Base-by-base conservation (phyloP, 805 yeast genomes). In the Metschnikowia chrysomelidarum region DNA sequence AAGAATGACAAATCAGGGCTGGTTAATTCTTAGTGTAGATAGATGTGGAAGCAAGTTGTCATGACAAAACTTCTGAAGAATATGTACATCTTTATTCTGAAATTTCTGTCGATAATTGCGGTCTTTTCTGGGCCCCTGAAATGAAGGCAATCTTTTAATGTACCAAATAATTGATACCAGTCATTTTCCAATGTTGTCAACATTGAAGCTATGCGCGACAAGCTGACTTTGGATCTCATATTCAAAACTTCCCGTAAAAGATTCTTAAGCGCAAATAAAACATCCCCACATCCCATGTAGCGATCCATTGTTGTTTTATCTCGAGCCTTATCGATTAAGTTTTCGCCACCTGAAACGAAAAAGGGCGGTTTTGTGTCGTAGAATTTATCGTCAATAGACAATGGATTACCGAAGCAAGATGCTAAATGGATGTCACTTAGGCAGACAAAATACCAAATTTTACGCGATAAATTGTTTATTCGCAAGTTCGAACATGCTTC, bases 391-490 rank as follows among this genome's bases (percentile, higher is more conserved):
- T 41, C 41, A 3, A 30, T 33, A 6, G 33, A 21, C 13, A 46
- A 17, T 2, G 52, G 50, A 15, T 36, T 46, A 2, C 52, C 52
- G 22, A 41, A 46, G 15, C 38, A 24, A 18, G 34, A 46, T 2
- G 49, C 41, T 10, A 32, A 17, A 19, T 38, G 38, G 4, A 37
- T n/a, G 12, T 48, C 52, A 16, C 32, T 30, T 13, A 48, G 13
- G 7, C 38, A 39, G 8, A 58, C 24, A 18, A 40, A 40, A 18
- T 34, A 24, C 62, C 62, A 59, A 5, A 59, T 41, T 22, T 57
- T 59, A 25, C 63, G 35, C 8, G 51, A 42, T 16, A 59, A 39
- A 34, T 49, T 41, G 30, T 49, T 43, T 16, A 34, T 31, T 37
- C 43, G 47, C 40, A 47, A 48, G 27, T 52, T 47, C 4, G 41